Evolutionary conservation across 495 filamentous ascomycete genomes (phyloP), one percentile per base, ranked within the genome.

Genomic region (Hypoxylon lenormandii): DNA sequence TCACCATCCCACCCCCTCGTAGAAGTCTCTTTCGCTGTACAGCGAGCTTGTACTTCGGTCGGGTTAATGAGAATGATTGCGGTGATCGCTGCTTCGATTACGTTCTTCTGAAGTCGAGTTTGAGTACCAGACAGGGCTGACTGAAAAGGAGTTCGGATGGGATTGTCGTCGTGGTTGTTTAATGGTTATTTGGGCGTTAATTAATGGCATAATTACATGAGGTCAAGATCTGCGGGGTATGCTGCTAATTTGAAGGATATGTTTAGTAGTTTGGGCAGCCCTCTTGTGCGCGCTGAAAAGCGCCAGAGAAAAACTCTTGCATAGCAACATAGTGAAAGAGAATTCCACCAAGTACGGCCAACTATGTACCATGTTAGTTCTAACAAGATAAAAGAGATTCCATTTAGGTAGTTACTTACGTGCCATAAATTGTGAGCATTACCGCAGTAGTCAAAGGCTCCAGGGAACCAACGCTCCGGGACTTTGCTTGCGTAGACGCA

Each of bases 381-480:
- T 43, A 8, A 26, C 38, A 13, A 37, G 12, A 48, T 45, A 23
- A 37, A 33, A 33, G 10, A 22, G 43, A 49, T 36, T 13, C 30
- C 21, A 8, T 19, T 2, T 33, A n/a, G n/a, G n/a, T 38, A 53
- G 40, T 52, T 52, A 74, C 74, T 74, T 40, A 97, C 77, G 78
- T 99, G 95, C 95, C 96, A 99, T 21, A 98, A 87, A 78, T 99
- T 99, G 79, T 99, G 95, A 76, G 90, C 93, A 50, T 91, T 92
- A 22, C 96, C 96, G 28, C 95, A 81, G 77, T 96, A 99, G 77
- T 99, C 95, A 69, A 98, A 97, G 70, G 87, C 85, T 40, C 95
- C 95, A 0, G 94, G 96, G 67, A 83, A 89, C 91, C 92, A 99
- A 53, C 92, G 85, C 80, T 99, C 95, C 30, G 95, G 95, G 6